Conservation (phyloP, 805 yeast genomes). For the Candida chauliodis region DNA sequence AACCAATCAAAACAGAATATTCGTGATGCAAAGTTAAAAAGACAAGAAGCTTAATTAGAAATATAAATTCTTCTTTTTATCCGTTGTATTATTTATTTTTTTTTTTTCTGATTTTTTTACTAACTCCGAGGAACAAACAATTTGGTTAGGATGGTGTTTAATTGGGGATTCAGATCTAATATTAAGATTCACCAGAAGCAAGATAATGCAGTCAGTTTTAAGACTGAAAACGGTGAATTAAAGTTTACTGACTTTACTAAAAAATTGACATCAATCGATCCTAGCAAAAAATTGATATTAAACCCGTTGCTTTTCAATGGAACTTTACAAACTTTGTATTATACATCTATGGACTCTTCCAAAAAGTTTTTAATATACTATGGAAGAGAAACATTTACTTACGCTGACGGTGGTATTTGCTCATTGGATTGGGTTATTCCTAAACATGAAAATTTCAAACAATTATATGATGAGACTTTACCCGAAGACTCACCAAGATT, state of each 20-base stretch:
- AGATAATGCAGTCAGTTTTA: slow-evolving; percentile 16
- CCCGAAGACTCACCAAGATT: slow-evolving; percentile 35
- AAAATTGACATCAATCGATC: slow-evolving; percentile 19
- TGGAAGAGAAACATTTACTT: slow-evolving; percentile 62
- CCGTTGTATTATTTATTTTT: not conserved
- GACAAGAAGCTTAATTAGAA: not conserved
- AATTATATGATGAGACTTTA: slow-evolving; percentile 24
- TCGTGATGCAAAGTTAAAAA: not conserved
- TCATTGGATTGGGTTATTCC: slow-evolving; percentile 71
- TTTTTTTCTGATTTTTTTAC: not conserved
- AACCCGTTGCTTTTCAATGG: slow-evolving; percentile 70
- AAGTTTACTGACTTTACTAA: slow-evolving; percentile 16
- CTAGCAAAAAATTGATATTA: slow-evolving; percentile 43
- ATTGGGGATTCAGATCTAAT: slow-evolving; percentile 39
- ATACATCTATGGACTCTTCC: slow-evolving; percentile 53
- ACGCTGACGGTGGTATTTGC: slow-evolving; percentile 66
- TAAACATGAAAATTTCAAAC: slow-evolving; percentile 21
- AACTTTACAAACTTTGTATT: slow-evolving; percentile 70
- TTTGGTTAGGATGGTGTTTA: slow-evolving; percentile 12
- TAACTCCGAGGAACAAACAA: not conserved
- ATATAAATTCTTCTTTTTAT: not conserved
- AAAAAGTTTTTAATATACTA: slow-evolving; percentile 57
- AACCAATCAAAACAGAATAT: slow-evolving; percentile 27
- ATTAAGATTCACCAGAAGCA: slow-evolving; percentile 22
- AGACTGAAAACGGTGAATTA: slow-evolving; percentile 8